A percentile compares a stretch with the other conserved stretches of the same genome.
Evolutionary conservation across 495 filamentous ascomycete genomes (phyloP).

Genomic region (Jackrogersella multiformis): DNA sequence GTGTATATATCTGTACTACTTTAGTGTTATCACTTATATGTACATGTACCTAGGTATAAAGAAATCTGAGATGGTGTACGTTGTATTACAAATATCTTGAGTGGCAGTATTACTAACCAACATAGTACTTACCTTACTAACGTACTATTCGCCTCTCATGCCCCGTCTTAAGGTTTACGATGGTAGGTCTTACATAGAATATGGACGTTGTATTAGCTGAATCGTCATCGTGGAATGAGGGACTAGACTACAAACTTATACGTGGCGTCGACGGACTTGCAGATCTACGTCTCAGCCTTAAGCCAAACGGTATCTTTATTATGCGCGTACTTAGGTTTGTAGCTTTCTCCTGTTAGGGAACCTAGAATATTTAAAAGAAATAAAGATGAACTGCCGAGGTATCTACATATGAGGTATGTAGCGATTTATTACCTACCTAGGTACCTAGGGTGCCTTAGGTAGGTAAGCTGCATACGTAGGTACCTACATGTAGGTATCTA

Average conservation of each 20-base stretch:
- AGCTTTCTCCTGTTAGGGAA: no score
- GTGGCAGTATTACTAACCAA: neutral
- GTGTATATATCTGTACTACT: slow-evolving; percentile 1
- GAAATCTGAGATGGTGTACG: neutral
- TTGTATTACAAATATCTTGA: slow-evolving; percentile 15
- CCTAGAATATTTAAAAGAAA: no score
- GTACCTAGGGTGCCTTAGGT: no score
- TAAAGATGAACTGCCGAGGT: no score
- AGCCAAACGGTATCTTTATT: neutral
- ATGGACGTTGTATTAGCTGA: neutral
- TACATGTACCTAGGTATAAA: no score
- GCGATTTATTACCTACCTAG: no score
- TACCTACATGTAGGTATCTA: neutral
- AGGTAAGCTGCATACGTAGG: no score
- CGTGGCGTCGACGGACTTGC: neutral
- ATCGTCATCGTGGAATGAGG: slow-evolving; percentile 1
- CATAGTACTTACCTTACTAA: neutral
- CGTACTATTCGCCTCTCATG: no score
- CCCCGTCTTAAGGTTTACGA: no score
- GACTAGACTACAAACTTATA: neutral
- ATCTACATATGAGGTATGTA: no score
- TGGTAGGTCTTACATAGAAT: no score
- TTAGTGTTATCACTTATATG: slow-evolving; percentile 7
- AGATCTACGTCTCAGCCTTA: slow-evolving; percentile 1
- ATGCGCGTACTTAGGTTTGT: neutral